Evolutionary conservation across 192 early-diverging fungal genomes (phyloP), one percentile per base, ranked within the genome.

Genomic region (Umbelopsis ramanniana): DNA sequence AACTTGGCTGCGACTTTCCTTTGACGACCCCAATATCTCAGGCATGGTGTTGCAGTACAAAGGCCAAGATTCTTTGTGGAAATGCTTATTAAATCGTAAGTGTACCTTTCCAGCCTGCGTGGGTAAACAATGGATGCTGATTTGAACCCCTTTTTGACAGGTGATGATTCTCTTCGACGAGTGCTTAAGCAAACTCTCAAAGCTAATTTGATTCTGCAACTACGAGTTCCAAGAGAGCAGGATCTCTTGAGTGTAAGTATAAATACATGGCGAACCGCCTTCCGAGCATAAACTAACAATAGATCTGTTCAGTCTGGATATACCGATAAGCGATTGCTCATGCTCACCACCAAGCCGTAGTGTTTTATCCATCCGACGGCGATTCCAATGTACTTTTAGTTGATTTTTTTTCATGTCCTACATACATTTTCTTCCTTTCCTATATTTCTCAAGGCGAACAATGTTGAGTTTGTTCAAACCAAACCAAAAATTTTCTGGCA

Each of bases 1-100:
- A 40, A 70, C 74, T 26, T 80, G 79, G 79, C 52, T 80, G 46
- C 52, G 72, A 67, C 33, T 74, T 14, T 80, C 79, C 4, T 80
- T 80, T 40, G 68, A 76, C 26, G 79, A 80, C 43, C n/a, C 37
- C 6, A 52, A 72, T 38, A 76, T 80, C 17, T 80, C 79, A 17
- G 79, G 79, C 1, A 80, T 80, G 79, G 79, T 80, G 1, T 50
- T 80, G 29, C 79, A 80, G 45, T 80, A 80, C 60, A 80, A 80
- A 60, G 79, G 79, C 11, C 66, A 73, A 22, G 79, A 80, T 71
- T 75, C 74, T 22, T 22, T 80, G 22, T 80, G 79, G 79, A 80
- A 80, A 38, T 80, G 79, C 24, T 50, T 80, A 23, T 71, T 80
- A 52, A 80, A 80, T 57, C 71, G 79, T 80, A 68, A 68, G 79